Base-by-base conservation (phyloP, 192 early-diverging fungal genomes). In the Backusella westeae region DNA sequence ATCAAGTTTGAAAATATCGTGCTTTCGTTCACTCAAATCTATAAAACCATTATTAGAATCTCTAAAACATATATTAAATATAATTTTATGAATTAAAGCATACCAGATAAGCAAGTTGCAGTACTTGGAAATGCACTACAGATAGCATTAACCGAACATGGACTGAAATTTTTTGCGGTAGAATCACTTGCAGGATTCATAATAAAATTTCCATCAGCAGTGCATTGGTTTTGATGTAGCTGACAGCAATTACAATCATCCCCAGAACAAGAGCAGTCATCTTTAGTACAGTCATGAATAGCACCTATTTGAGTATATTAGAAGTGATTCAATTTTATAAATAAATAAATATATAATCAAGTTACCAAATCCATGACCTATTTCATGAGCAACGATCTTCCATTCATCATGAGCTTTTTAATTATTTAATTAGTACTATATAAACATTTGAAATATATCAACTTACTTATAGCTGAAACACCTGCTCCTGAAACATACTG, bases 301-400 rank as follows among this genome's bases (percentile, higher is more conserved):
- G 97, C 97, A 38, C 96, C 95, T 79, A 86, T 80, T 19, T 32
- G 19, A 78, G 44, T 35, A 7, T 21, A 8, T 41, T 32, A 41
- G 36, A 8, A 34, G 21, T 2, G 49, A 29, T 15, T 23, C 53
- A 17, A 46, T 26, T 76, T 38, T 46, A 34, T 53, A 29, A 42
- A 29, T 53, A 29, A 42, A 29, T 32, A 63, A 19, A 49, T 49
- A 6, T 49, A 49, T 49, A 23, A 29, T 3, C 1, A 39, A 35
- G 8, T 77, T 81, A 81, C 76, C 84, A 81, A 94, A 94, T 42
- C 90, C 90, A 77, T 97, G 96, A 17, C 96, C 95, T 78, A 97
- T 90, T 81, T 97, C 97, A 79, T 98, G 97, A 34, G 97, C 97
- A 15, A 97, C 92, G 4, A 97, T 93, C 83, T 96, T 95, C 96